These are phyloP conservation scores for Candida argentea DNA, from an alignment of 805 yeast genomes.

Conservation along the genomic window DNA sequence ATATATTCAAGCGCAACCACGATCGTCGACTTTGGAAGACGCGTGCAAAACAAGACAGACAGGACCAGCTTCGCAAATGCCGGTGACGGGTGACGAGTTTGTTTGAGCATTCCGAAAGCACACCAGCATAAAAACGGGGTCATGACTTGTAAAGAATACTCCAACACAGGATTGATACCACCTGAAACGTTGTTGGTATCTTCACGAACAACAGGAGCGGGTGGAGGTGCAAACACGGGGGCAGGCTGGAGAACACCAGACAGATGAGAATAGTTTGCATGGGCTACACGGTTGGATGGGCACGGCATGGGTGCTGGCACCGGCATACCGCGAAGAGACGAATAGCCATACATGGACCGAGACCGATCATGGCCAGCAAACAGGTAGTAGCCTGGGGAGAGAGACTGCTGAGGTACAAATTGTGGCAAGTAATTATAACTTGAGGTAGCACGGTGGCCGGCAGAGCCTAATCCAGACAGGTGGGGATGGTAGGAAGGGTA, in stretches of 20 bases:
- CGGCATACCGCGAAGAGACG: constrained; percentile 3
- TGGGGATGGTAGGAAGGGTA: constrained; percentile 8
- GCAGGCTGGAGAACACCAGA: constrained; percentile 3
- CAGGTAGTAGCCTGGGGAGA: constrained; percentile 1
- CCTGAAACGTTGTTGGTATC: constrained; percentile 51
- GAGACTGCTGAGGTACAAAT: constrained; percentile 8
- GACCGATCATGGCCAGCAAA: constrained; percentile 3
- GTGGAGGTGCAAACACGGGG: constrained; percentile 6
- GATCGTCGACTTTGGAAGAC: constrained; percentile 77
- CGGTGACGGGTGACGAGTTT: constrained; percentile 31
- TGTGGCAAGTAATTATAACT: constrained; percentile 18
- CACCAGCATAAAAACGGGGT: constrained; percentile 71
- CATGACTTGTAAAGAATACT: constrained; percentile 73
- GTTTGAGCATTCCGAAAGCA: constrained; percentile 56
- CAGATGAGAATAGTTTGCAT: constrained; percentile 1
- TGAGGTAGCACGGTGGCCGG: constrained; percentile 24
- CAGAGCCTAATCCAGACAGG: constrained; percentile 22
- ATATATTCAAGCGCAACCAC: constrained; percentile 72
- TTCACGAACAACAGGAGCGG: constrained; percentile 2
- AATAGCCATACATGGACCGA: too few relatives aligned
- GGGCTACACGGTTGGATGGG: neutral
- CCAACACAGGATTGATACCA: constrained; percentile 69
- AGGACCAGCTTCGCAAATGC: constrained; percentile 51
- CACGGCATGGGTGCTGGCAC: constrained; percentile 1
- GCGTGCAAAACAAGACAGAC: constrained; percentile 73